Evolutionary conservation across 2,329 filamentous ascomycete genomes (phyloP), one percentile per base, ranked within the genome.

Genomic region (Dendryphion nanum): DNA sequence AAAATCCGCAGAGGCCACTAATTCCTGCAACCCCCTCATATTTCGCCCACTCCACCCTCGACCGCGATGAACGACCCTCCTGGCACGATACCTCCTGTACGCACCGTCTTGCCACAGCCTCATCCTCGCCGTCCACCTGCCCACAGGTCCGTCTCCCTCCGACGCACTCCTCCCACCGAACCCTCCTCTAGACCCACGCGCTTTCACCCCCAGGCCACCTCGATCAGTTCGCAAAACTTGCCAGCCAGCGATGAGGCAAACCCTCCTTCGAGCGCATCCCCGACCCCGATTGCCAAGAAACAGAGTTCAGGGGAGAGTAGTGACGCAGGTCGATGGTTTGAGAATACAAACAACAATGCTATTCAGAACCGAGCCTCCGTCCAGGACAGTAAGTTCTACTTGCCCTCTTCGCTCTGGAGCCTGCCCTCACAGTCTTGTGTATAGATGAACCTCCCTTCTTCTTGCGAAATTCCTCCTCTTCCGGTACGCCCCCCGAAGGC

Each of bases 301-400:
- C 49, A 64, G 38, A 73, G 69, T 42, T 75, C 72, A 1, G 70
- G 70, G 13, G 72, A 75, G 53, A 75, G 71, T 54, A 75, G 72
- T 48, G 73, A 74, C 45, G 71, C 70, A 2, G 71, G 73, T 15
- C 67, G 67, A 32, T 77, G 74, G 74, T 77, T 76, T 35, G 71
- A 76, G 32, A 67, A 64, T 29, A 72, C 68, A 24, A 77, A 77
- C 61, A 72, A 73, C 52, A 65, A 72, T 20, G 67, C 70, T 12
- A 51, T 52, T 14, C 65, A 66, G 34, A 58, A 60, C 38, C 61
- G 55, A 37, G 41, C 61, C 2, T 53, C 62, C 0, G 69, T 70
- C 33, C 51, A 59, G 35, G 71, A 74, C 50, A 70, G 71, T 65
- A 52, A 63, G 57, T 53, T 13, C 10, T 26, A 26, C 23, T n/a